phyloP scores from a whole-genome alignment of 106 monocot species.

The Ottelia alismoides region DNA sequence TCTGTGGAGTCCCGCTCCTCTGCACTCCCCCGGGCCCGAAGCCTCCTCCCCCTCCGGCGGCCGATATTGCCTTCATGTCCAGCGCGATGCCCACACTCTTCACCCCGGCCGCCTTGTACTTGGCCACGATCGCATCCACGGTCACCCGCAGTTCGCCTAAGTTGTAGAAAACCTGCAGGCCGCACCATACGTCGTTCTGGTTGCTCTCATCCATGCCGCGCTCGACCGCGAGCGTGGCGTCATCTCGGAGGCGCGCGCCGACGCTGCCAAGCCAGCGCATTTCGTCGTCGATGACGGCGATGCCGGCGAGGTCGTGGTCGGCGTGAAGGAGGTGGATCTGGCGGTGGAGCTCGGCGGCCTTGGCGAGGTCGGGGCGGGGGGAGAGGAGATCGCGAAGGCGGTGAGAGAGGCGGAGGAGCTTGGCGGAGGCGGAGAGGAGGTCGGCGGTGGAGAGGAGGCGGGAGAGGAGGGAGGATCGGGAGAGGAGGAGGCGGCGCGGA shows the following conservation, averaged over 20 bases:
- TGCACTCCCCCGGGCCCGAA: slow-evolving; percentile 70
- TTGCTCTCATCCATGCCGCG: slow-evolving; percentile 77
- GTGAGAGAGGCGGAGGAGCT: slow-evolving; percentile 48
- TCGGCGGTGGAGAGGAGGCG: slow-evolving; percentile 62
- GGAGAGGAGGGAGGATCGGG: slow-evolving; percentile 62
- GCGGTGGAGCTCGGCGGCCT: slow-evolving; percentile 81
- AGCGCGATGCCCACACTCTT: slow-evolving; percentile 65
- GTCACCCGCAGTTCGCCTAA: slow-evolving; percentile 73
- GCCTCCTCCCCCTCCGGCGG: slow-evolving; percentile 7
- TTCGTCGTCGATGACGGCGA: slow-evolving; percentile 76
- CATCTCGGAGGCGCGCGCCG: slow-evolving; percentile 38
- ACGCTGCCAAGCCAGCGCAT: slow-evolving; percentile 58
- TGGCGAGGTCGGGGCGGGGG: slow-evolving; percentile 52
- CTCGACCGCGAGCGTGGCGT: slow-evolving; percentile 73
- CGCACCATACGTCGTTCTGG: slow-evolving; percentile 95
- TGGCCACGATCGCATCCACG: slow-evolving; percentile 56
- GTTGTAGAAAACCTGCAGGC: slow-evolving; percentile 96
- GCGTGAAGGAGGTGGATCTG: slow-evolving; percentile 63
- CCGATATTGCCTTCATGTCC: slow-evolving; percentile 91
- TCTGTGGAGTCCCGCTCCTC: slow-evolving; percentile 88
- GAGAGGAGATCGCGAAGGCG: slow-evolving; percentile 30
- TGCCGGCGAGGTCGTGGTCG: slow-evolving; percentile 56
- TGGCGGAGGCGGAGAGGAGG: slow-evolving; percentile 40
- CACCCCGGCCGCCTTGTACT: slow-evolving; percentile 59
- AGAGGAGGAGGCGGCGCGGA: slow-evolving; percentile 32